Base-by-base conservation (phyloP, 352 stramenopile genomes). In the Pythium rishiriense region DNA sequence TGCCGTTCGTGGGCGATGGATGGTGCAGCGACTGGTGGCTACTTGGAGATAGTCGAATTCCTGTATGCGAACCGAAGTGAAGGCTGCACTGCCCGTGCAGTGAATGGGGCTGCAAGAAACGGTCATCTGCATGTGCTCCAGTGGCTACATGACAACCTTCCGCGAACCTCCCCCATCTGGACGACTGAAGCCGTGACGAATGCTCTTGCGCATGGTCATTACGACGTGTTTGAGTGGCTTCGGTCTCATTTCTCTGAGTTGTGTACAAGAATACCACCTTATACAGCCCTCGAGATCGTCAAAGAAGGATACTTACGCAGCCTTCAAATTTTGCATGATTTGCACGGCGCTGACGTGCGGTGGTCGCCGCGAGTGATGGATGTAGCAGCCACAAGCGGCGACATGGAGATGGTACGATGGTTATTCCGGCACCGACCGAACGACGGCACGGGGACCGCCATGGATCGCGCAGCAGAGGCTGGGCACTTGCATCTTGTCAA, bases 351-450 rank as follows among this genome's bases (percentile, higher is more conserved):
- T 8, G 56, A 55, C 7, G 49, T 64, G 19, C 58, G 39, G 2
- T 66, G 58, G 49, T 59, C 48, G 1, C 28, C 48, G n/a, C 48
- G 58, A 5, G 48, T 59, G 15, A 46, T 55, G 49, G 58, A 66
- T 8, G 58, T 59, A 14, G 60, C 60, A 3, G 51, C 60, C 2
- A 37, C 41, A 0, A 41, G 49, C 6, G 60, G 51, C 1, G 51
- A 62, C 25, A 19, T 67, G 1, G 31, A 39, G 29, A 67, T 53
- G 60, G 42, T 57, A 5, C 41, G 57, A 37, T 67, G 60, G 60
- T 21, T 67, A 3, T 39, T 56, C 8, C 43, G 28, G 12, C 7
- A 56, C 11, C 51, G 42, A 17, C 25, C 26, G 24, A 49, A 51
- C n/a, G 51, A 58, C 24, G 45, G 48, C 19, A 42, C 49, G 31